A percentile compares a stretch with the other conserved stretches of the same genome.
phyloP scores from a whole-genome alignment of 345 rosid species.

The Eucalyptus pauciflora region DNA sequence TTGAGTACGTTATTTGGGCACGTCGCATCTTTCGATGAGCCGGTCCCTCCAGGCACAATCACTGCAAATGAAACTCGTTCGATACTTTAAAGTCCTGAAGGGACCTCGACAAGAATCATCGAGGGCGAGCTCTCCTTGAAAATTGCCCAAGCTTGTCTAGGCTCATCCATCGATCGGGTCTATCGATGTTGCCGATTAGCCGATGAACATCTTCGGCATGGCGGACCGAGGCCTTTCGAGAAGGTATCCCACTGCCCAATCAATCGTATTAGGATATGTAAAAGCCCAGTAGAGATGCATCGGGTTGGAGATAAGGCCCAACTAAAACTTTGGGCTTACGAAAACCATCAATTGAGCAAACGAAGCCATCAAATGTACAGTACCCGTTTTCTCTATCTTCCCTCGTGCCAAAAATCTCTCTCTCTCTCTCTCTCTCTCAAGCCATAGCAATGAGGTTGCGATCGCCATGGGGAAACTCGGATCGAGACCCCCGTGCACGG shows the following conservation, averaged over 20 bases:
- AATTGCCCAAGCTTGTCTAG: not conserved
- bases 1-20: not conserved
- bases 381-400: not conserved
- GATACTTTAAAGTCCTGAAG: not conserved
- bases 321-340: not conserved
- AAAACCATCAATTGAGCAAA: not conserved
- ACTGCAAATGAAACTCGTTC: not conserved
- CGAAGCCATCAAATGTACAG: not conserved
- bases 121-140: not conserved
- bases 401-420: not conserved
- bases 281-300: not conserved
- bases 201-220: not conserved
- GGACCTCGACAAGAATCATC: not conserved
- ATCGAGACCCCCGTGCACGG: not conserved
- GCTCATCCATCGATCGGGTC: not conserved
- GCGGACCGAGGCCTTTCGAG: not conserved
- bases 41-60: not conserved
- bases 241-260: not conserved
- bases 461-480: not conserved
- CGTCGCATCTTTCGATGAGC: not conserved
- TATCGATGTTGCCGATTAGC: not conserved
- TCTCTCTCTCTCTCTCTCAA: not conserved
- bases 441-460: not conserved
- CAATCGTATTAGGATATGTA: not conserved
- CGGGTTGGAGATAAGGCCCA: not conserved